Evolutionary conservation across 352 stramenopile genomes (phyloP).

Genomic region (Thalassiosira ordinaria): DNA sequence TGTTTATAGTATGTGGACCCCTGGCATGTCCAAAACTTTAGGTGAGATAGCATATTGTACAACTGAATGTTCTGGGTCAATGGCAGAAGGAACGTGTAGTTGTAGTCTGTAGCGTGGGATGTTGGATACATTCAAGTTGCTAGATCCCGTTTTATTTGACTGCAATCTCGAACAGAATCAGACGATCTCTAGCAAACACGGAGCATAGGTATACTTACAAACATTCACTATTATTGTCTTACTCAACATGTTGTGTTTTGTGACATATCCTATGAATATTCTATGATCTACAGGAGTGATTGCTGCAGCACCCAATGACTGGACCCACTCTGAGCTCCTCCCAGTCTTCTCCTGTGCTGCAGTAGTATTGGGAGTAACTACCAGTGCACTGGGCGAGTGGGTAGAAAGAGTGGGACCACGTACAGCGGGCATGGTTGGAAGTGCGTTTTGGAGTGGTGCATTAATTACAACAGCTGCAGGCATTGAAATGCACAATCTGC

Average conservation of each 20-base stretch:
- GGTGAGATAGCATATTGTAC: conserved; percentile 17
- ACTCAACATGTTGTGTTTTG: too few relatives aligned
- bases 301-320: conserved; percentile 68
- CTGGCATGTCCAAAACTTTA: conserved; percentile 59
- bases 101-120: too few relatives aligned
- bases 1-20: conserved; percentile 80
- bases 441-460: conserved; percentile 47
- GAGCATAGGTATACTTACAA: too few relatives aligned
- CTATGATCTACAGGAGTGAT: conserved; percentile 60
- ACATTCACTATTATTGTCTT: too few relatives aligned
- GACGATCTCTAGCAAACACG: too few relatives aligned
- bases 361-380: conserved; percentile 64
- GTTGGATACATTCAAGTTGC: too few relatives aligned
- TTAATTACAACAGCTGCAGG: conserved; percentile 52
- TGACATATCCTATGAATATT: too few relatives aligned
- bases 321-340: conserved; percentile 64
- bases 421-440: conserved; percentile 58
- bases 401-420: conserved; percentile 71
- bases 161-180: too few relatives aligned
- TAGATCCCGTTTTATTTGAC: too few relatives aligned
- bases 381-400: conserved; percentile 63
- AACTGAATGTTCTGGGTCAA: too few relatives aligned
- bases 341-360: conserved; percentile 70
- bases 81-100: too few relatives aligned
- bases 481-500: conserved; percentile 62